Conservation (phyloP, 2,329 filamentous ascomycete genomes). For the Diaporthe nobilis region DNA sequence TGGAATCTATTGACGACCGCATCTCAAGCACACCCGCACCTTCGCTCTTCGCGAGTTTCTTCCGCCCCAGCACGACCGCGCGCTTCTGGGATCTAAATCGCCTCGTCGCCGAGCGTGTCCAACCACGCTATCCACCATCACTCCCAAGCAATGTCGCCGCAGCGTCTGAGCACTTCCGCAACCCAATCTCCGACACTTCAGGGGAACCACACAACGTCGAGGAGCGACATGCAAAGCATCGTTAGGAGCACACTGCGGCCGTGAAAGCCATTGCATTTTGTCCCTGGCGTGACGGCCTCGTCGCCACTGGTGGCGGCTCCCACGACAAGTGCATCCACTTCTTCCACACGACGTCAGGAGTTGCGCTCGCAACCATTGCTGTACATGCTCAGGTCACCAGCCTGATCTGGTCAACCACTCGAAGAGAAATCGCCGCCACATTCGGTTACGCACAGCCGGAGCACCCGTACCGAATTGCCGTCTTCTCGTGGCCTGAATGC, state of each 20-base stretch:
- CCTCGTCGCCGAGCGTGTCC: constrained; percentile 32
- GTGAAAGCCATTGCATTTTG: constrained; percentile 98
- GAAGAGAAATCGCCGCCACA: constrained; percentile 90
- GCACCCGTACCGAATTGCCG: constrained; percentile 88
- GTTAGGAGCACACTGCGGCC: constrained; percentile 85
- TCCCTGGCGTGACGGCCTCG: constrained; percentile 88
- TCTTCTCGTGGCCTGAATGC: constrained; percentile 96
- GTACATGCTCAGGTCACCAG: constrained; percentile 95
- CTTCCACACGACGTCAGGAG: constrained; percentile 87
- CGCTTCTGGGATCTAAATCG: constrained; percentile 40
- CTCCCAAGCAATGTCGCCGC: constrained; percentile 20
- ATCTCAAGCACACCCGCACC: constrained; percentile 17
- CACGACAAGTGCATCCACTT: constrained; percentile 98
- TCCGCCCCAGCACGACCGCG: constrained; percentile 33
- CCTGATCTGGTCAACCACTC: constrained; percentile 88
- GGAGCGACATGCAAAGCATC: constrained; percentile 74
- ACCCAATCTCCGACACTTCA: constrained; percentile 39
- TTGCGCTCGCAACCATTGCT: constrained; percentile 89
- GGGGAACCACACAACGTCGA: constrained; percentile 63
- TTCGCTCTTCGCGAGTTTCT: constrained; percentile 36
- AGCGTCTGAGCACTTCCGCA: constrained; percentile 38
- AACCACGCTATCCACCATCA: constrained; percentile 32
- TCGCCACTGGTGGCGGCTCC: constrained; percentile 93
- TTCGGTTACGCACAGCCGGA: constrained; percentile 95
- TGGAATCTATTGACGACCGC: constrained; percentile 39